phyloP scores from a whole-genome alignment of 768 basidiomycete genomes.

The Trametes elegans region DNA sequence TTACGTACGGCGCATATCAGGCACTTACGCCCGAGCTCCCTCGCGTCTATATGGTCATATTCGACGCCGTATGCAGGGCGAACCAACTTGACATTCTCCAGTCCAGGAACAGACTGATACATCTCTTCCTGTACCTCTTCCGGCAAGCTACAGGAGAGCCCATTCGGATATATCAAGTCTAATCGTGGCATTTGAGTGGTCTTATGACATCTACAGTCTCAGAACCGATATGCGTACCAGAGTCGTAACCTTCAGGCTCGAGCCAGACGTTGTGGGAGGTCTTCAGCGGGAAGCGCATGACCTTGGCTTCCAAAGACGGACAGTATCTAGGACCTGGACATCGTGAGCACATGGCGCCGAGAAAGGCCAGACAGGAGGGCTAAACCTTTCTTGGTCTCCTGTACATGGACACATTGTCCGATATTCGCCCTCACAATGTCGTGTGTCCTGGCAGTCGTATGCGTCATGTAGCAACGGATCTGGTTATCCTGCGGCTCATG shows the following conservation, averaged over 20 bases:
- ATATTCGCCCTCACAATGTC: conserved; percentile 72
- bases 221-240: conserved; percentile 45
- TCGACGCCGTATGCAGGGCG: conserved; percentile 90
- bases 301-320: conserved; percentile 86
- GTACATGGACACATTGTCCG: conserved; percentile 79
- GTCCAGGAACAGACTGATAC: conserved; percentile 80
- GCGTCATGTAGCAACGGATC: conserved; percentile 68
- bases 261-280: conserved; percentile 77
- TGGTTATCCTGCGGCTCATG: conserved; percentile 58
- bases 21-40: conserved; percentile 71
- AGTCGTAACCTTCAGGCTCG: conserved; percentile 90
- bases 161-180: conserved; percentile 91
- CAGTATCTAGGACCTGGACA: conserved; percentile 87
- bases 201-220: no score
- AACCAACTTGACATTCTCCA: conserved; percentile 83
- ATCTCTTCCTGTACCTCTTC: conserved; percentile 82
- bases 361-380: neutral
- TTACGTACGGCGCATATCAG: no score
- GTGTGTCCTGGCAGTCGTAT: conserved; percentile 73
- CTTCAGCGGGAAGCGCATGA: conserved; percentile 75
- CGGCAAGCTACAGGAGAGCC: conserved; percentile 84
- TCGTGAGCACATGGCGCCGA: neutral
- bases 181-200: neutral
- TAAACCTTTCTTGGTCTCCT: conserved; percentile 82
- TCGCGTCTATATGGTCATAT: conserved; percentile 87